These are phyloP conservation scores for Pseudogymnoascus sp. DNA, from an alignment of 2,329 filamentous ascomycete species.

Conservation along the genomic window DNA sequence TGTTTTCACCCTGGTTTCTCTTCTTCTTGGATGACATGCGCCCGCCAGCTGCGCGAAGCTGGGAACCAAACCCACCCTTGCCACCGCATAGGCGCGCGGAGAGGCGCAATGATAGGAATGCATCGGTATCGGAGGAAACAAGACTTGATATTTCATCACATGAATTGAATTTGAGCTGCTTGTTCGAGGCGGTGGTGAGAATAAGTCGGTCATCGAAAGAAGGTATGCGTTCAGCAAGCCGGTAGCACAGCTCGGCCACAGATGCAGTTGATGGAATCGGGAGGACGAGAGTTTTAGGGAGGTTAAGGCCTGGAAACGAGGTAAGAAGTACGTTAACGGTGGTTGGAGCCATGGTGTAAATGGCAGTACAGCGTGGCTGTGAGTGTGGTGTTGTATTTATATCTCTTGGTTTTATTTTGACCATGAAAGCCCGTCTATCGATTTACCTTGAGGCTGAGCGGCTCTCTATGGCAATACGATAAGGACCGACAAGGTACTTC, in stretches of 20 bases:
- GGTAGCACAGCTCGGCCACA: slow-evolving; percentile 58
- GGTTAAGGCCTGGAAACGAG: slow-evolving; percentile 72
- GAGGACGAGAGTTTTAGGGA: slow-evolving; percentile 78
- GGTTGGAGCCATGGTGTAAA: slow-evolving; percentile 43
- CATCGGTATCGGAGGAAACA: slow-evolving; percentile 49
- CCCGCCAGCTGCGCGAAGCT: slow-evolving; percentile 90
- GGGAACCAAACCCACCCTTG: slow-evolving; percentile 96
- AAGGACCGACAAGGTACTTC: slow-evolving; percentile 6
- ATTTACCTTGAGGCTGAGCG: slow-evolving; percentile 8
- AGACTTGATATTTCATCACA: slow-evolving; percentile 52
- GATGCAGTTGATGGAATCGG: slow-evolving; percentile 59
- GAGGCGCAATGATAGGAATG: slow-evolving; percentile 76
- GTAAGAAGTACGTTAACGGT: slow-evolving; percentile 77
- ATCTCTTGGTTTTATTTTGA: not conserved
- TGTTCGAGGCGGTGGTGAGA: slow-evolving; percentile 76
- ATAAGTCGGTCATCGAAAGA: slow-evolving; percentile 55
- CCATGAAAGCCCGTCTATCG: not conserved
- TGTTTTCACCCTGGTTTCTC: slow-evolving; percentile 73
- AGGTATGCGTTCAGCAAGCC: slow-evolving; percentile 56
- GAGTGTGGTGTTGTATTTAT: not conserved
- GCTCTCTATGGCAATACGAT: not conserved
- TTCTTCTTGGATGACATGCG: slow-evolving; percentile 94
- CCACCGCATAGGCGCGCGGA: slow-evolving; percentile 76
- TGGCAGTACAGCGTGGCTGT: not conserved
- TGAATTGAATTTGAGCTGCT: slow-evolving; percentile 52